Percentiles rank a stretch among this genome's conserved stretches.
Evolutionary conservation across 2,329 filamentous ascomycete genomes (phyloP).

Genomic region (Fusarium sp.): DNA sequence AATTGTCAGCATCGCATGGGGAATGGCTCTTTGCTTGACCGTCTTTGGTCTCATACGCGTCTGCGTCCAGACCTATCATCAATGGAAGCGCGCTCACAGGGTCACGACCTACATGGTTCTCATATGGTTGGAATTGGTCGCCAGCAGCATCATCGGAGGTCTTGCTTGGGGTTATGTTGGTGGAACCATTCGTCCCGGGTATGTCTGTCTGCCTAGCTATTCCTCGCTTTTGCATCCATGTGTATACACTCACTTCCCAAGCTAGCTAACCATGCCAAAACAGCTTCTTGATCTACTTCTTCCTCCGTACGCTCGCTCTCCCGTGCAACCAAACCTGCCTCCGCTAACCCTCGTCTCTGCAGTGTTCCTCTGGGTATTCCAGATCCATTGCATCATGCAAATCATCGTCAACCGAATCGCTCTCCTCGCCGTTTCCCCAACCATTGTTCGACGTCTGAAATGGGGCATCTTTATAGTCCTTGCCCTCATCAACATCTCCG

Average conservation of each 20-base stretch:
- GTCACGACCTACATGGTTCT: slow-evolving; percentile 51
- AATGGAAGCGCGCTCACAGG: slow-evolving; percentile 46
- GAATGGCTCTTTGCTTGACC: slow-evolving; percentile 50
- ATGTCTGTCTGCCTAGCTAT: neutral
- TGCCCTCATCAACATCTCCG: slow-evolving; percentile 57
- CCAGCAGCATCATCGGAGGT: slow-evolving; percentile 48
- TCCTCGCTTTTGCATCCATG: neutral
- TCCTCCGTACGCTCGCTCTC: slow-evolving; percentile 28
- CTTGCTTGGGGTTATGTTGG: slow-evolving; percentile 50
- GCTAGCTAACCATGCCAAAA: slow-evolving; percentile 25
- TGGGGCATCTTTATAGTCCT: slow-evolving; percentile 55
- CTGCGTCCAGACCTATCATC: slow-evolving; percentile 48
- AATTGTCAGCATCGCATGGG: slow-evolving; percentile 51
- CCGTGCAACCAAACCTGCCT: neutral
- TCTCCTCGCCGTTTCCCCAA: slow-evolving; percentile 53
- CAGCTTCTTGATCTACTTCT: slow-evolving; percentile 45
- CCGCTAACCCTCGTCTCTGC: slow-evolving; percentile 21
- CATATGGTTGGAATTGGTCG: slow-evolving; percentile 53
- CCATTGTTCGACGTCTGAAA: slow-evolving; percentile 52
- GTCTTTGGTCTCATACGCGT: slow-evolving; percentile 48
- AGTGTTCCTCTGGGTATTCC: slow-evolving; percentile 49
- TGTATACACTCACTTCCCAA: no score
- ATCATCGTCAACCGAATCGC: slow-evolving; percentile 62
- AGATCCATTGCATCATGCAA: slow-evolving; percentile 56
- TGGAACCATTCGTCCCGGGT: slow-evolving; percentile 45